Evolutionary conservation across 2,329 filamentous ascomycete genomes (phyloP), one percentile per base, ranked within the genome.

Genomic region (Fonsecaea nubica): DNA sequence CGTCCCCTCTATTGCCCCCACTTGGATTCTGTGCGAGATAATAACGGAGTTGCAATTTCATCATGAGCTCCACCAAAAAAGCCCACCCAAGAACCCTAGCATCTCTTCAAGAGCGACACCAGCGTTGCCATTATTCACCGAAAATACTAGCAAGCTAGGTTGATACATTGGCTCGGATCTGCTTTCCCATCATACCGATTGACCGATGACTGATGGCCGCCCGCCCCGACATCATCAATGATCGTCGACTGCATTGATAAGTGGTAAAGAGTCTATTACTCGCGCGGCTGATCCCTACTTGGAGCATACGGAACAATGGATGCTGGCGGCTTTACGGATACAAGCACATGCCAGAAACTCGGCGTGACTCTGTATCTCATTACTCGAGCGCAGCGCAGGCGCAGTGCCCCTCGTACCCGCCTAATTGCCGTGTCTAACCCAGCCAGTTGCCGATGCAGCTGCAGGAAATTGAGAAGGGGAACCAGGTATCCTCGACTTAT

Each of bases 11-110:
- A 25, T 25, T 3, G 18, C 18, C 45, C 40, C 57, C 57, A 59
- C 57, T 50, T 59, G 40, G 40, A 15, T 18, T 18, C 30, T 9
- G 40, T 13, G 3, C 25, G 25, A 25, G 25, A 25, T 25, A 35
- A 15, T 13, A 38, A 59, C 25, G 45, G 57, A 33, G 38, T 25
- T 36, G 57, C 45, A 50, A 45, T 59, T 59, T 50, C 57, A 59
- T 59, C 57, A 59, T 59, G 5, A 32, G 38, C 42, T 59, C 57
- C 57, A 59, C 57, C 40, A 25, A 50, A 12, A 12, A 33, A 25
- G 45, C 45, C 45, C 45, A 50, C 45, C 18, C 45, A 42, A 42
- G 40, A n/a, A n/a, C 40, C 40, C 40, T 10, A 50, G 25, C 45
- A 25, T 25, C 1, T 21, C 45, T 9, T 50, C 25, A 21, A 18